Evolutionary conservation across 2,329 filamentous ascomycete genomes (phyloP).

Genomic region (Alternaria novae-zelandiae): DNA sequence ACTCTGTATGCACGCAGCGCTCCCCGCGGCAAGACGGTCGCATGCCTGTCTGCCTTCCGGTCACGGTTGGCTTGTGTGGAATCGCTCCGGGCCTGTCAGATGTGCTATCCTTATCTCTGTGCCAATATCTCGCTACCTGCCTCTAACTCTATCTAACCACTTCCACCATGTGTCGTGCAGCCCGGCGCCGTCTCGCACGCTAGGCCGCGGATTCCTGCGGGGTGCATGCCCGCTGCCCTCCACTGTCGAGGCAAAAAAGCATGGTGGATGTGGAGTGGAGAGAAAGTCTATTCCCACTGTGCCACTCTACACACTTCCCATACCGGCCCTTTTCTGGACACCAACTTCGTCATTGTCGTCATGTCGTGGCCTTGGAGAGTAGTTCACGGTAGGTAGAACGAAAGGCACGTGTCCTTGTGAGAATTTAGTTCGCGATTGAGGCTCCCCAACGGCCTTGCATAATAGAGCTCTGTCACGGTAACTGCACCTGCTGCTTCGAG

Average conservation of each 20-base stretch:
- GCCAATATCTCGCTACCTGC: conserved; percentile 4
- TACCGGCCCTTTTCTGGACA: not conserved
- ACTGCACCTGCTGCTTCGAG: conserved; percentile 16
- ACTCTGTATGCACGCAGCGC: not conserved
- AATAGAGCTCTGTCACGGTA: not conserved
- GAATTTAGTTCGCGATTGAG: not conserved
- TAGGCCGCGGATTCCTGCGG: conserved; percentile 17
- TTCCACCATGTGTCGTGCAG: conserved; percentile 6
- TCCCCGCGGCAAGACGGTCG: not conserved
- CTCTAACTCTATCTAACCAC: not conserved
- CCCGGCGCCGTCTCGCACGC: not conserved
- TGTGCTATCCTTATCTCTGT: conserved; percentile 9
- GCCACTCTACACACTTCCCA: not conserved
- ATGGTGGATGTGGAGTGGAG: conserved; percentile 3
- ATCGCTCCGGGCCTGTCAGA: conserved; percentile 9
- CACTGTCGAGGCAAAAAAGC: not conserved
- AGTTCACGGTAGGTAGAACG: not conserved
- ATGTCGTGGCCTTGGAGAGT: not conserved
- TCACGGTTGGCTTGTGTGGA: not conserved
- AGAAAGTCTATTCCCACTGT: conserved; percentile 1
- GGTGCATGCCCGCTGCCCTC: conserved; percentile 20
- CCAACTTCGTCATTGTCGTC: not conserved
- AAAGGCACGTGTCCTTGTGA: not conserved
- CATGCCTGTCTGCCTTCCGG: not conserved
- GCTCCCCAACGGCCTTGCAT: conserved; percentile 5